Percentiles rank a stretch among this genome's conserved stretches.
phyloP scores from a whole-genome alignment of 805 yeast species.

The Zygoascus biomembranicola region DNA sequence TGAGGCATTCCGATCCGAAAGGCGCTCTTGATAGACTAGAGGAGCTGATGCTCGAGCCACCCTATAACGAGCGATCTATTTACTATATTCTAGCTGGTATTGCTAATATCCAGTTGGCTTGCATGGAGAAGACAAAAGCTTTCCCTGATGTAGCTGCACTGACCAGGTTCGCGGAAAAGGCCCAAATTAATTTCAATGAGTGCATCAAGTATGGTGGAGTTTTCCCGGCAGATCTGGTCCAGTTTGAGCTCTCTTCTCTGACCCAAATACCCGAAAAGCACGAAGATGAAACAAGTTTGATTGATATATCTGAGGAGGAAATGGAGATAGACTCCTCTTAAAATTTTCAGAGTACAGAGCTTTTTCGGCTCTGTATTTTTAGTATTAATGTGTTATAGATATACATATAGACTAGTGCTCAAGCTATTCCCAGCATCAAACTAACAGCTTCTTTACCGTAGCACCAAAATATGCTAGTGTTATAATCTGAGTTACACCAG shows the following conservation, averaged over 20 bases:
- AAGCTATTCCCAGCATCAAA: neutral
- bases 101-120: conserved; percentile 16
- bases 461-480: neutral
- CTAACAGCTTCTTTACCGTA: neutral
- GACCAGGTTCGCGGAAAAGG: conserved; percentile 4
- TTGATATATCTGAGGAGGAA: neutral
- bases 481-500: neutral
- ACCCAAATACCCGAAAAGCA: too few species aligned
- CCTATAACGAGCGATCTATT: conserved; percentile 17
- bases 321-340: neutral
- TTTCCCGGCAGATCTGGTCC: conserved; percentile 14
- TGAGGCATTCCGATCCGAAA: conserved; percentile 12
- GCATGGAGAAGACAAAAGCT: neutral
- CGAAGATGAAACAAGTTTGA: too few species aligned
- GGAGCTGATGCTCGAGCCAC: conserved; percentile 15
- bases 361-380: neutral
- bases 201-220: conserved; percentile 16
- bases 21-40: conserved; percentile 15
- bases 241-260: conserved; percentile 7
- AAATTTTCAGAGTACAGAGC: neutral
- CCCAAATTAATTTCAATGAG: conserved; percentile 10
- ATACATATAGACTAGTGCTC: neutral
- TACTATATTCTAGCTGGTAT: conserved; percentile 14
- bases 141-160: neutral
- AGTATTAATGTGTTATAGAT: neutral